phyloP scores from a whole-genome alignment of 2,329 filamentous ascomycete species.

The Claviceps capensis region DNA sequence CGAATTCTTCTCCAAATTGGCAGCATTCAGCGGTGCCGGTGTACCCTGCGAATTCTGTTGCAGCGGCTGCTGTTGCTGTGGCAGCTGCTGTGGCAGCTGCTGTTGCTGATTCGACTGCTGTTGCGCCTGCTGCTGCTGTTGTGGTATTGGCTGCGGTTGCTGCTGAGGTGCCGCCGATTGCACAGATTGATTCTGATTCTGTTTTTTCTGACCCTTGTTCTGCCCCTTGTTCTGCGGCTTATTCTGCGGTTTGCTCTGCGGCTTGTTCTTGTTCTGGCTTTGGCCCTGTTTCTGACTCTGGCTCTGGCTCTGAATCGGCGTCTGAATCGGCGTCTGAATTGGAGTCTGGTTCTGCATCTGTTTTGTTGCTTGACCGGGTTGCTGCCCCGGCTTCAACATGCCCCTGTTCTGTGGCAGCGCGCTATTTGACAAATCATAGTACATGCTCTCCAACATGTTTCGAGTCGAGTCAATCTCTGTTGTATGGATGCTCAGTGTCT shows the following conservation, averaged over 20 bases:
- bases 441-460: slow-evolving; percentile 37
- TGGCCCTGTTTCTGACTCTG: too few species aligned
- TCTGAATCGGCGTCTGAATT: too few species aligned
- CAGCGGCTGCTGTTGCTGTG: slow-evolving; percentile 10
- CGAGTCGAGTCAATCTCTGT: slow-evolving; percentile 37
- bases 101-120: slow-evolving; percentile 9
- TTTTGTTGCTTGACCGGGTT: slow-evolving; percentile 13
- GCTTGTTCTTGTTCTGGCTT: too few species aligned
- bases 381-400: slow-evolving; percentile 14
- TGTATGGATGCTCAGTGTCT: slow-evolving; percentile 36
- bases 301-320: too few species aligned
- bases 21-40: slow-evolving; percentile 26
- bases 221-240: too few species aligned
- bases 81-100: slow-evolving; percentile 7
- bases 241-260: too few species aligned
- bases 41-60: slow-evolving; percentile 14
- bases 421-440: slow-evolving; percentile 28
- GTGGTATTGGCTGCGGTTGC: slow-evolving; percentile 17
- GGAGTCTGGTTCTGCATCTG: not conserved
- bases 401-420: slow-evolving; percentile 11
- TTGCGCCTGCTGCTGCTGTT: slow-evolving; percentile 17
- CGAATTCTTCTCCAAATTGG: slow-evolving; percentile 38
- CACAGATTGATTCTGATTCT: slow-evolving; percentile 13
- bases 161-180: slow-evolving; percentile 7
- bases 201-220: too few species aligned